Evolutionary conservation across 2,329 filamentous ascomycete genomes (phyloP), one percentile per base, ranked within the genome.

Genomic region (Cytospora chrysosperma): DNA sequence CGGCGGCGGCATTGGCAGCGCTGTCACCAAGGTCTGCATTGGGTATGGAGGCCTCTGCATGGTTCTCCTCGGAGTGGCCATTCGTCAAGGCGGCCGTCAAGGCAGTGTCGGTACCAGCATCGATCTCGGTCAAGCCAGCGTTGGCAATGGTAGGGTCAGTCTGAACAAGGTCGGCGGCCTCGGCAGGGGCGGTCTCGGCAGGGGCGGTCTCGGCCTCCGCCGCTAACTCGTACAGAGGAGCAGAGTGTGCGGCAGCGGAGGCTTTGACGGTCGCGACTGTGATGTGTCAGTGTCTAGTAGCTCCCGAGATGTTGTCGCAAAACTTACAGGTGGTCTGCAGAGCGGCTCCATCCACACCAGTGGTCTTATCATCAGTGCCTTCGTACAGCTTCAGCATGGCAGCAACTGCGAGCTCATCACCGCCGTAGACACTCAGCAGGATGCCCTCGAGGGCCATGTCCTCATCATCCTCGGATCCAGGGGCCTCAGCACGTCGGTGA

Each of bases 361-460:
- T 77, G 2, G 91, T 86, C 64, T 80, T 80, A 68, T 94, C 90
- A 17, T 87, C 81, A 28, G 85, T 82, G 37, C 90, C 91, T 64
- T 91, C 82, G 61, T 93, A 89, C 63, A 96, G 81, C 79, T 91
- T 93, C 72, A 91, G 77, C 78, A 92, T 92, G 62, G 89, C 86
- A 60, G 85, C 79, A 27, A 95, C 90, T 57, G 90, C 91, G 69
- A 80, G 82, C 67, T 90, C 85, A 71, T 94, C 90, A 54, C 91
- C 92, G 53, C 87, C 86, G 76, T 96, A 95, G 34, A 95, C 89
- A 65, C 89, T 84, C 54, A 93, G 81, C 63, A 96, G 81, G 37
- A 92, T 87, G 59, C 91, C 91, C 77, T 96, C 91, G 65, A 95
- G 87, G 40, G 91, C 92, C 76, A 88, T 87, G 76, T 88, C 92